Percentiles rank a stretch among this genome's conserved stretches.
Conservation (phyloP, 305 asterid species). For the Fraxinus greggii region DNA sequence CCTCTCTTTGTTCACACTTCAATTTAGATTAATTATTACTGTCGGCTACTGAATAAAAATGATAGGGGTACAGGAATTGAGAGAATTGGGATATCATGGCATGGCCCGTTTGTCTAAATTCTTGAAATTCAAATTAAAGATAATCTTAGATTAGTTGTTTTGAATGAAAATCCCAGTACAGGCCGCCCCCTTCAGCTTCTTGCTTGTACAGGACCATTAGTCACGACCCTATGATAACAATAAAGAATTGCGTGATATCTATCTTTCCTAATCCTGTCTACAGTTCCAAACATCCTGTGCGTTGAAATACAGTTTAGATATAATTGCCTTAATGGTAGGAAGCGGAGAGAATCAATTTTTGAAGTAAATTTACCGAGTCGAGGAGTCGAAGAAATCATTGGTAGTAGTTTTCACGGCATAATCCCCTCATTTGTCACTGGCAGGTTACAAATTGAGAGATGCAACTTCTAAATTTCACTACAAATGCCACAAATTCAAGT, state of each 20-base stretch:
- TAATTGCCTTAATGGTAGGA: not conserved
- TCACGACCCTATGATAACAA: not conserved
- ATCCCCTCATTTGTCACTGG: not conserved
- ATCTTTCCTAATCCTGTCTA: not conserved
- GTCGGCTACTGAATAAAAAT: not conserved
- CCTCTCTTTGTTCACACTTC: constrained; percentile 4
- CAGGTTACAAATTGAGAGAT: not conserved
- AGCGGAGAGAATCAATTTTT: not conserved
- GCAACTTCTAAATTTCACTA: constrained; percentile 6
- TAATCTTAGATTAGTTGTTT: not conserved
- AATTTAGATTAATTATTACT: not conserved
- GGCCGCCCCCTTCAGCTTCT: not conserved
- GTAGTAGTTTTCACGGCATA: not conserved
- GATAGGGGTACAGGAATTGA: not conserved
- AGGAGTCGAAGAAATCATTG: not conserved
- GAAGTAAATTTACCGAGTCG: not conserved
- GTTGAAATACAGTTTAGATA: not conserved
- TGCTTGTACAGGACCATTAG: not conserved
- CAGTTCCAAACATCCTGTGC: not conserved
- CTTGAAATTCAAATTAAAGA: not conserved
- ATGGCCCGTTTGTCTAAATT: not conserved
- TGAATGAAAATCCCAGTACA: not conserved
- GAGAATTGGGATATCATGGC: not conserved
- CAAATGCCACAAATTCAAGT: constrained; percentile 13
- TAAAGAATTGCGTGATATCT: not conserved